Percentiles rank a stretch among this genome's conserved stretches.
These are phyloP conservation scores for Trypanosoma congolense DNA, from an alignment of 208 protist species.

Conservation along the genomic window DNA sequence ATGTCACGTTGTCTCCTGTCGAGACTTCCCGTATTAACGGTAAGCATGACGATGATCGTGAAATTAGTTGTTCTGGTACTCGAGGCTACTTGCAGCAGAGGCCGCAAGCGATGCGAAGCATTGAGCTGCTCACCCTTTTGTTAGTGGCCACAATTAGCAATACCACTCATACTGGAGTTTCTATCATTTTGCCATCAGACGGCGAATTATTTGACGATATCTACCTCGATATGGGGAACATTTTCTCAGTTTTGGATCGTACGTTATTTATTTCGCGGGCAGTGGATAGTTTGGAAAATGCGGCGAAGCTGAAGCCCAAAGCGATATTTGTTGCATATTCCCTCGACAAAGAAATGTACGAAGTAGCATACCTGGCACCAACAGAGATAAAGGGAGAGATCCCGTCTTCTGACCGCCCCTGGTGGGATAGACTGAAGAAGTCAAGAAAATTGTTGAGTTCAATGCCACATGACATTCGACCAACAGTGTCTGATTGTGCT, in stretches of 20 bases:
- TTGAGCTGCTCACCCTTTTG: neutral
- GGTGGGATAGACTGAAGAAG: slow-evolving; percentile 10
- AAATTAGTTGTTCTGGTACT: neutral
- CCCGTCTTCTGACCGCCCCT: slow-evolving; percentile 1
- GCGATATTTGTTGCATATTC: slow-evolving; percentile 14
- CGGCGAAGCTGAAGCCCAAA: neutral
- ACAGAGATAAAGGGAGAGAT: neutral
- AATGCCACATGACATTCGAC: neutral
- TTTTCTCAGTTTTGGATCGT: neutral
- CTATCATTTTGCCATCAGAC: neutral
- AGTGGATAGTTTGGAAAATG: neutral
- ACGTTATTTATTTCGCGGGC: slow-evolving; percentile 8
- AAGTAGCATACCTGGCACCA: slow-evolving; percentile 1
- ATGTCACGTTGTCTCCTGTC: too few relatives aligned
- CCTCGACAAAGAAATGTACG: slow-evolving; percentile 8
- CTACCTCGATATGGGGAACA: slow-evolving; percentile 5
- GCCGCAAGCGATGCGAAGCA: neutral
- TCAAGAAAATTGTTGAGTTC: neutral
- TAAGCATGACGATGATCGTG: too few relatives aligned
- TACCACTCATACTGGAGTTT: slow-evolving; percentile 10
- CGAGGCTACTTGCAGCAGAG: neutral
- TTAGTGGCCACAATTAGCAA: slow-evolving; percentile 6
- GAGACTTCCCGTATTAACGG: too few relatives aligned
- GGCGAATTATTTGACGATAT: neutral
- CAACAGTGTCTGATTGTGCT: neutral